phyloP scores from a whole-genome alignment of 768 basidiomycete species.

The Obba rivulosa region DNA sequence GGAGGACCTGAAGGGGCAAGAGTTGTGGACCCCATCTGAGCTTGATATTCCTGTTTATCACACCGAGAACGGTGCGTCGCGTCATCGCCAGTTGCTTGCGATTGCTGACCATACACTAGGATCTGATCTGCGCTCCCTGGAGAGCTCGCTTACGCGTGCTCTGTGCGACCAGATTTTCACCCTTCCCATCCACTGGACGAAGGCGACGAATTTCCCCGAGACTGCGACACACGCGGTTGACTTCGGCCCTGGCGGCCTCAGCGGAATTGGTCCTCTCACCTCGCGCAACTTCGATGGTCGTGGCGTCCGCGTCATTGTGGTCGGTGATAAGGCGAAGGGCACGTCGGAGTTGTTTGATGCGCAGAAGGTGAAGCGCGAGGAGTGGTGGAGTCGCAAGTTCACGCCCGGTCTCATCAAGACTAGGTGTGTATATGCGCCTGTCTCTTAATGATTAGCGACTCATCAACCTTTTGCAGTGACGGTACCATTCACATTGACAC shows the following conservation, averaged over 20 bases:
- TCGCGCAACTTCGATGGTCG: conserved; percentile 89
- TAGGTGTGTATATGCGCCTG: conserved; percentile 44
- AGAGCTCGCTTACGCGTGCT: conserved; percentile 76
- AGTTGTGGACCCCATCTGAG: conserved; percentile 67
- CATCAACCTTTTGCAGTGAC: conserved; percentile 50
- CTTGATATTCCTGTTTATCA: conserved; percentile 84
- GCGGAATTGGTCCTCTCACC: conserved; percentile 89
- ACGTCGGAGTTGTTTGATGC: conserved; percentile 81
- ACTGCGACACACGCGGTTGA: conserved; percentile 92
- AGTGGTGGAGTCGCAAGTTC: conserved; percentile 90
- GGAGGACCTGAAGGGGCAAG: conserved; percentile 73
- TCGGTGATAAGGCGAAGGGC: conserved; percentile 87
- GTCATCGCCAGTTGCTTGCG: conserved; percentile 13
- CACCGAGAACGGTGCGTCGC: conserved; percentile 82
- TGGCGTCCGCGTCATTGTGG: conserved; percentile 84
- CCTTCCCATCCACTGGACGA: conserved; percentile 86
- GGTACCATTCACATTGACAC: conserved; percentile 92
- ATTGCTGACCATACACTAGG: conserved; percentile 40
- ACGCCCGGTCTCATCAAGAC: conserved; percentile 84
- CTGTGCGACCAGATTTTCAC: conserved; percentile 94
- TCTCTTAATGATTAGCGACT: neutral
- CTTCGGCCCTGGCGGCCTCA: conserved; percentile 93
- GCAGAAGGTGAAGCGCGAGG: conserved; percentile 62
- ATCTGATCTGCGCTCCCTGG: conserved; percentile 68
- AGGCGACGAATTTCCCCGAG: conserved; percentile 85